Base-by-base conservation (phyloP, 176 grass and related monocot genomes). In the Rhipidocladum racemiflorum region DNA sequence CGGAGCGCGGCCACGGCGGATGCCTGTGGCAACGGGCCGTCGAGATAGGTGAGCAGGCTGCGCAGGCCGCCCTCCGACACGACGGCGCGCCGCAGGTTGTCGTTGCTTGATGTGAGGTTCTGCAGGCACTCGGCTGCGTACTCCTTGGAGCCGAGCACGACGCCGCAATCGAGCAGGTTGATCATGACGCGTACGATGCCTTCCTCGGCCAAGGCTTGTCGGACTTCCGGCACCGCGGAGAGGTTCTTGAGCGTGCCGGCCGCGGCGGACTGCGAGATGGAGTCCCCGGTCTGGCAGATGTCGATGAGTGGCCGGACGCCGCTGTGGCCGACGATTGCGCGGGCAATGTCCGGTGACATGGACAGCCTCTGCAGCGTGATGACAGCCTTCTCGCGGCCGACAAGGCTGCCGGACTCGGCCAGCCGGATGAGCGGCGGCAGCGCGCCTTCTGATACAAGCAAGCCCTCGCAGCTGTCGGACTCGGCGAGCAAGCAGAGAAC, bases 121-220 rank as follows among this genome's bases (percentile, higher is more conserved):
- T 93, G 93, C 60, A 99, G 74, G 67, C 97, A 96, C 85, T 99
- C 97, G 0, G 97, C 93, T 0, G 97, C 88, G 61, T 99, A 94
- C 87, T 99, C 97, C 80, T 99, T 99, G 16, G 87, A 93, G 14
- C 97, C 97, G 6, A 93, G 83, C 11, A 96, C 89, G 44, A 87
- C 85, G 13, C 91, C 83, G 23, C 77, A 88, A 42, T 96, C 91
- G 0, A 99, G 89, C 45, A 99, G 77, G 83, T 83, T 84, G 84
- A 99, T 87, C 91, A 99, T 96, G 53, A 99, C 97, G 24, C 85
- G 87, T 60, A 96, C 83, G 27, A 94, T 88, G 57, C 97, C 91
- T 74, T 99, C 97, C 74, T 99, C 97, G 4, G 91, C 83, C 59
- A 99, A 70, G 14, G 83, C 80, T 20, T 99, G 97, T 20, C 97